These are phyloP conservation scores for Lanmaoa pseudosensibilis DNA, from an alignment of 768 basidiomycete genomes.

Conservation along the genomic window DNA sequence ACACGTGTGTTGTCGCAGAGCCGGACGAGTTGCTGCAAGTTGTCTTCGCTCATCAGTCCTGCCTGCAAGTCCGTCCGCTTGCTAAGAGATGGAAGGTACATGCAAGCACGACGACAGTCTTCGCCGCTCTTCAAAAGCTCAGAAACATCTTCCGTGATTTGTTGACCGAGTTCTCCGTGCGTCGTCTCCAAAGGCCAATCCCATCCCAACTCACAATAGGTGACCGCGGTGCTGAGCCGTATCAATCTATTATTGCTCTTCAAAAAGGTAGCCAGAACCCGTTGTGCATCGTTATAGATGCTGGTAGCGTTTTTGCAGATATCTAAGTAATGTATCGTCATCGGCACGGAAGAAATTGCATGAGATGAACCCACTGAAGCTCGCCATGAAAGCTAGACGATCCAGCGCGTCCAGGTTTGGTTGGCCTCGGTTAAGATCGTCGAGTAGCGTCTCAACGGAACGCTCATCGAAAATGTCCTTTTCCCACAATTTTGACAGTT, in stretches of 20 bases:
- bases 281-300: background rate
- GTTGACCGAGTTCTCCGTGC: background rate
- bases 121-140: constrained; percentile 11
- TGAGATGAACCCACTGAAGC: constrained; percentile 22
- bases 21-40: constrained; percentile 20
- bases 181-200: constrained; percentile 12
- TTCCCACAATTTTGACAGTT: constrained; percentile 26
- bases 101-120: constrained; percentile 25
- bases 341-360: background rate
- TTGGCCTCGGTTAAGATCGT: constrained; percentile 17
- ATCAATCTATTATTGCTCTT: constrained; percentile 15
- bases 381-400: constrained; percentile 31
- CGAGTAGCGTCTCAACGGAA: constrained; percentile 18
- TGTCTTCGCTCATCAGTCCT: constrained; percentile 15
- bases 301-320: constrained; percentile 12
- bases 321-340: constrained; percentile 12
- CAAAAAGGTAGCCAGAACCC: constrained; percentile 16
- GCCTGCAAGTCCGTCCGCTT: constrained; percentile 15
- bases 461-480: constrained; percentile 29
- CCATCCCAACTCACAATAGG: constrained; percentile 29
- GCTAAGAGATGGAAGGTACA: constrained; percentile 31
- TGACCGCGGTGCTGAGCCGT: constrained; percentile 26
- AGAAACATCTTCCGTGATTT: constrained; percentile 12
- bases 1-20: constrained; percentile 16
- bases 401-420: constrained; percentile 26